phyloP scores from a whole-genome alignment of 306 rosid species.

The Glycine latifolia region DNA sequence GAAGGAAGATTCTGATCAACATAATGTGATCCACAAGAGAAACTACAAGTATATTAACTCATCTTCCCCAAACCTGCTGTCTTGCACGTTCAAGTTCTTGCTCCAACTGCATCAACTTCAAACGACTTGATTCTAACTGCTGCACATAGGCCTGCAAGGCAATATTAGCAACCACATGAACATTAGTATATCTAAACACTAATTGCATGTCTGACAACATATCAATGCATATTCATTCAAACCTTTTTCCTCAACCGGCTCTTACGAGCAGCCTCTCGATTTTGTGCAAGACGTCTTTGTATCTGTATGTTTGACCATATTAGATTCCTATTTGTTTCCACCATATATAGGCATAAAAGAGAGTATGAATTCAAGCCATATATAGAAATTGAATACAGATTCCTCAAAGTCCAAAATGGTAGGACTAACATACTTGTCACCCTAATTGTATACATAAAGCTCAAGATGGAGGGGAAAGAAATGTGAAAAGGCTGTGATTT shows the following conservation, averaged over 20 bases:
- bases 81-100: conserved; percentile 88
- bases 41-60: conserved; percentile 41
- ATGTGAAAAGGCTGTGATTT: neutral
- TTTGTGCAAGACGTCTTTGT: conserved; percentile 97
- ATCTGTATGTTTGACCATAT: conserved; percentile 59
- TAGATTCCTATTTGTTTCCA: conserved; percentile 21
- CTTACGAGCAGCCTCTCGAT: conserved; percentile 99
- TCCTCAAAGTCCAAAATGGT: neutral
- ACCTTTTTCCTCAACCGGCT: conserved; percentile 97
- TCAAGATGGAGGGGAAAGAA: neutral
- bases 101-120: conserved; percentile 86
- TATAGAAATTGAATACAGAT: too few species aligned
- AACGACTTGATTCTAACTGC: conserved; percentile 93
- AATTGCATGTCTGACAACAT: neutral
- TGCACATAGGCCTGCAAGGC: conserved; percentile 85
- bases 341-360: conserved; percentile 1
- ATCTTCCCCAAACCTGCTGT: conserved; percentile 74
- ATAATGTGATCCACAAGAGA: conserved; percentile 35
- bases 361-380: too few species aligned
- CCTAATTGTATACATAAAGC: neutral
- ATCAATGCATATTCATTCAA: conserved; percentile 42
- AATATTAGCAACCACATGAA: conserved; percentile 43
- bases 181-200: conserved; percentile 36
- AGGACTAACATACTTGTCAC: neutral
- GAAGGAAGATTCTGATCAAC: conserved; percentile 1